phyloP scores from a whole-genome alignment of 371 early-diverging fungal species.

The Lichtheimia ramosa region DNA sequence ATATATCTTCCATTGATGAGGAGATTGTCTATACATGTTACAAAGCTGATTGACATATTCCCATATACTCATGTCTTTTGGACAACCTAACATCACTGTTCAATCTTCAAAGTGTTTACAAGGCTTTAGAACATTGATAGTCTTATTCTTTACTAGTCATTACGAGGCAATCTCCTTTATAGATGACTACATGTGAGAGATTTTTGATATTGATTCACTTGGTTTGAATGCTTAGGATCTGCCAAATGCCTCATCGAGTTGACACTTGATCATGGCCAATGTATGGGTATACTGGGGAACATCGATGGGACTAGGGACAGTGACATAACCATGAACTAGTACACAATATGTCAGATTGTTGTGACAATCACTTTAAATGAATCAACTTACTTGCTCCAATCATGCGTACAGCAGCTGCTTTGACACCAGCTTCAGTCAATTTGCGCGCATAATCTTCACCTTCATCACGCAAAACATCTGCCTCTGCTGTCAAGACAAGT shows the following conservation, averaged over 20 bases:
- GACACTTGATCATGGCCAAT: conserved; percentile 8
- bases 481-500: conserved; percentile 31
- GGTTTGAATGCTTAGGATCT: neutral
- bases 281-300: conserved; percentile 13
- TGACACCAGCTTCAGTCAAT: conserved; percentile 32
- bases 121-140: too few relatives aligned
- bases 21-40: too few relatives aligned
- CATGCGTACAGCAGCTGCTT: conserved; percentile 16
- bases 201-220: too few relatives aligned
- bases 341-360: neutral
- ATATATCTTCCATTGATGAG: too few relatives aligned
- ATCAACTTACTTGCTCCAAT: conserved; percentile 11
- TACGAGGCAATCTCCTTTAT: too few relatives aligned
- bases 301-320: conserved; percentile 3
- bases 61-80: too few relatives aligned
- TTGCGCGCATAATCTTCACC: conserved; percentile 30
- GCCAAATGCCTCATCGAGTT: conserved; percentile 6
- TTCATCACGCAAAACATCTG: conserved; percentile 36
- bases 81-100: too few relatives aligned
- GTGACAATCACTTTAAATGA: neutral
- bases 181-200: too few relatives aligned
- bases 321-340: conserved; percentile 18
- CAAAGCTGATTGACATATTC: too few relatives aligned
- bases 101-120: too few relatives aligned
- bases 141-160: too few relatives aligned